These are phyloP conservation scores for Myriosclerotinia curreyana DNA, from an alignment of 2,329 filamentous ascomycete genomes.

Conservation along the genomic window DNA sequence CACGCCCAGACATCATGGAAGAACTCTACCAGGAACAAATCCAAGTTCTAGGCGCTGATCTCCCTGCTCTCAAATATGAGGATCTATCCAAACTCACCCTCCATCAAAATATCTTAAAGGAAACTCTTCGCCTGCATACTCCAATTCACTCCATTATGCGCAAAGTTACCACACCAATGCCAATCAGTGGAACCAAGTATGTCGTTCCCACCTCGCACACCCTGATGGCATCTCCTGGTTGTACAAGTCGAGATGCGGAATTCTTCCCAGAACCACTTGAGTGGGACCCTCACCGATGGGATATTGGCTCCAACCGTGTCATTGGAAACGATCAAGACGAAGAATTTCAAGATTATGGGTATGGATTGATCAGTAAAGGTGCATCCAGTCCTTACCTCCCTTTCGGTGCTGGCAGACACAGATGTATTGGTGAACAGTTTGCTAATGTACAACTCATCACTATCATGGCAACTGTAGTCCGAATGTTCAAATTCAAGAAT, in stretches of 20 bases:
- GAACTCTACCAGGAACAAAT: conserved; percentile 83
- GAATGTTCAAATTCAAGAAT: conserved; percentile 77
- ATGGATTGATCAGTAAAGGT: conserved; percentile 89
- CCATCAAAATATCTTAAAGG: conserved; percentile 82
- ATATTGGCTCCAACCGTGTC: conserved; percentile 58
- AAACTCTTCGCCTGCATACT: conserved; percentile 85
- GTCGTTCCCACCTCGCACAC: conserved; percentile 77
- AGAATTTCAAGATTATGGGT: conserved; percentile 88
- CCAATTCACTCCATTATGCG: conserved; percentile 96
- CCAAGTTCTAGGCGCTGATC: conserved; percentile 66
- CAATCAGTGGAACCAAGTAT: conserved; percentile 76
- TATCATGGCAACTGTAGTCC: conserved; percentile 73
- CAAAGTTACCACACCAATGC: conserved; percentile 84
- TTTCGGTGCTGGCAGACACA: conserved; percentile 87
- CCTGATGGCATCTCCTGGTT: conserved; percentile 81
- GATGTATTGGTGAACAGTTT: conserved; percentile 96
- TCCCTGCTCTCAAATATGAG: conserved; percentile 74
- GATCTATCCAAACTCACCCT: conserved; percentile 75
- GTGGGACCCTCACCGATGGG: conserved; percentile 94
- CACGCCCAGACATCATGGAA: conserved; percentile 72
- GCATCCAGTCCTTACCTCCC: conserved; percentile 86
- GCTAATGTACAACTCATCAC: conserved; percentile 89
- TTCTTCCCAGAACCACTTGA: conserved; percentile 78
- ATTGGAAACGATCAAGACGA: conserved; percentile 55
- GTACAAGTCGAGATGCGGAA: conserved; percentile 66